phyloP scores from a whole-genome alignment of 257 asterid genomes.

The Penstemon eatonii region DNA sequence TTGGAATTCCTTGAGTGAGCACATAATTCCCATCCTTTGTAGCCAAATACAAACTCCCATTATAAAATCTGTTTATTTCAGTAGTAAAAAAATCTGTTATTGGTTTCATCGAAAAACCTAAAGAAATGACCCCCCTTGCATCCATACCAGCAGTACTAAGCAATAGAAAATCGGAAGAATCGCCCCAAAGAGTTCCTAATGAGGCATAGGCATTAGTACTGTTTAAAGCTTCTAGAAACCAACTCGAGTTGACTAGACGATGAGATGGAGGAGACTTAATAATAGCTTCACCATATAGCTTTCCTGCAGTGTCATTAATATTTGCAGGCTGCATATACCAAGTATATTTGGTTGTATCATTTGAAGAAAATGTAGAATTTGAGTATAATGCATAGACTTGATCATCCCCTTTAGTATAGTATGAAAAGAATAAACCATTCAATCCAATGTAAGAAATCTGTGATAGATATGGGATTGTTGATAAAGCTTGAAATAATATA shows the following conservation, averaged over 20 bases:
- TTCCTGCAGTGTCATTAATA: constrained; percentile 34
- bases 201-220: constrained; percentile 41
- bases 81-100: constrained; percentile 32
- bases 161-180: constrained; percentile 31
- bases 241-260: constrained; percentile 27
- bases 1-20: constrained; percentile 38
- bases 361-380: constrained; percentile 38
- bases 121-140: constrained; percentile 42
- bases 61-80: constrained; percentile 15
- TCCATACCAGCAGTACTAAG: constrained; percentile 33
- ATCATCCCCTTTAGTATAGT: constrained; percentile 33
- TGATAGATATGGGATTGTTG: constrained; percentile 44
- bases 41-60: constrained; percentile 50
- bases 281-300: constrained; percentile 36
- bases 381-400: constrained; percentile 49
- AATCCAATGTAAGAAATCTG: constrained; percentile 51
- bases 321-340: constrained; percentile 50
- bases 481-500: constrained; percentile 42
- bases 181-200: constrained; percentile 41
- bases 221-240: constrained; percentile 42
- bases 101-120: constrained; percentile 41
- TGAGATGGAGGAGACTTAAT: constrained; percentile 23
- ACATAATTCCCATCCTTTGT: constrained; percentile 43
- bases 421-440: constrained; percentile 53
- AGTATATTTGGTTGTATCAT: constrained; percentile 23